Base-by-base conservation (phyloP, 1,139 yeast genomes). In the Suhomyces yuchorum region DNA sequence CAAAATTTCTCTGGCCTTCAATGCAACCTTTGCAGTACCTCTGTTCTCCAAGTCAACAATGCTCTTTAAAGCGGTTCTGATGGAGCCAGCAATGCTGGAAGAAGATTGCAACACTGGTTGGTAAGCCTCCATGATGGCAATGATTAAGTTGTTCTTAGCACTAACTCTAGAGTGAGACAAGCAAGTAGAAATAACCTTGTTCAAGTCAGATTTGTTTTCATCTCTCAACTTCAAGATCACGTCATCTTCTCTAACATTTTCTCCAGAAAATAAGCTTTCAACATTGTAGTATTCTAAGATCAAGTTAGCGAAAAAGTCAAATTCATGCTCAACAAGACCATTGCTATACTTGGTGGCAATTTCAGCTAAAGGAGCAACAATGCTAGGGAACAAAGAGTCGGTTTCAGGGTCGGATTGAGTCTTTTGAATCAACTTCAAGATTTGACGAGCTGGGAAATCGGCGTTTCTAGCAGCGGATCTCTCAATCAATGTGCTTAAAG, bases 1-100 rank as follows among this genome's bases (percentile, higher is more conserved):
- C 62, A 93, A 81, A 54, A 93, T 87, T 72, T 95, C 99, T 68
- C 98, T 85, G 1, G 97, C 97, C 68, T 90, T 91, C 63, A 93
- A 78, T n/a, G 96, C 89, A 46, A 93, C 97, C 77, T 92, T 93
- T 30, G 96, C 93, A 42, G 96, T 84, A 14, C 89, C 82, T 66
- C 97, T 86, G 34, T 93, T 80, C 61, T 92, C 98, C 57, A 93
- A 78, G 66, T 88, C 95, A 48, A 91, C 96, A 58, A 95, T 75
- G 51, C 81, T 77, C 70, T 84, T 86, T 71, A 93, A 80, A 9
- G 89, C 78, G 20, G 79, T 81, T 58, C 89, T 83, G 62, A 93
- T 80, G 51, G 82, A 76, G 53, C 78, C 72, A 47, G 96, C 92
- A 58, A 87, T 82, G 40, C 79, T 81, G 4, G 92, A 82, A 52